These are phyloP conservation scores for Phytophthora gonapodyides DNA, from an alignment of 352 stramenopile species.

Conservation along the genomic window DNA sequence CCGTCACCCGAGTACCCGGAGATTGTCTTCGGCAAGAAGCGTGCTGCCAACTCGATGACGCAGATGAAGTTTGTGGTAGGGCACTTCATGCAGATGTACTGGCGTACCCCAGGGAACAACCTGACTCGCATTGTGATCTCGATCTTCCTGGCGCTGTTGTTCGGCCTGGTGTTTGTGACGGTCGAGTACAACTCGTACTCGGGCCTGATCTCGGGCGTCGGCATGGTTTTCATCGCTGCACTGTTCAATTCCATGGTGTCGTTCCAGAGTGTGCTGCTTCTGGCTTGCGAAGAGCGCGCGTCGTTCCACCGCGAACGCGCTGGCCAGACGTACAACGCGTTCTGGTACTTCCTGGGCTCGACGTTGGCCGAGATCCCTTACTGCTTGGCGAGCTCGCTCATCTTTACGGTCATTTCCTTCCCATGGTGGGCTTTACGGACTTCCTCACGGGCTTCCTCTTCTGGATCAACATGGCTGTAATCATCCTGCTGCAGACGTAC, in stretches of 20 bases:
- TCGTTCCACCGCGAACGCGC: conserved; percentile 87
- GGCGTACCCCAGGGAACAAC: conserved; percentile 70
- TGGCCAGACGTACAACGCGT: conserved; percentile 86
- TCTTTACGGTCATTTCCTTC: conserved; percentile 54
- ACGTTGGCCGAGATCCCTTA: conserved; percentile 80
- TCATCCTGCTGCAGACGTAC: conserved; percentile 47
- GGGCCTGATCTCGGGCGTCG: conserved; percentile 40
- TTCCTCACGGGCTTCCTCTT: conserved; percentile 42
- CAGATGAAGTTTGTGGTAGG: conserved; percentile 25
- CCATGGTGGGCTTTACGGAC: conserved; percentile 50
- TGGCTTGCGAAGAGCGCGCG: conserved; percentile 73
- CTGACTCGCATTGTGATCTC: conserved; percentile 2
- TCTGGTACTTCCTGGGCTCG: conserved; percentile 80
- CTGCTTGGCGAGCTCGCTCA: too few species aligned
- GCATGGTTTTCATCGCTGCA: conserved; percentile 74
- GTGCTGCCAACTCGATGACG: conserved; percentile 20
- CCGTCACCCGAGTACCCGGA: conserved; percentile 24
- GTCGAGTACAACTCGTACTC: conserved; percentile 34
- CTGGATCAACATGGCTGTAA: too few species aligned
- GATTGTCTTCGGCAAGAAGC: conserved; percentile 35
- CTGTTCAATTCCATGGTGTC: conserved; percentile 59
- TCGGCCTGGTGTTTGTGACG: conserved; percentile 57
- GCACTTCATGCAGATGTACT: conserved; percentile 38
- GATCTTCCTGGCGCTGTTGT: conserved; percentile 63
- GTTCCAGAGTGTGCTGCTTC: conserved; percentile 59